Base-by-base conservation (phyloP, 768 basidiomycete species). In the Sarcodon sp. region DNA sequence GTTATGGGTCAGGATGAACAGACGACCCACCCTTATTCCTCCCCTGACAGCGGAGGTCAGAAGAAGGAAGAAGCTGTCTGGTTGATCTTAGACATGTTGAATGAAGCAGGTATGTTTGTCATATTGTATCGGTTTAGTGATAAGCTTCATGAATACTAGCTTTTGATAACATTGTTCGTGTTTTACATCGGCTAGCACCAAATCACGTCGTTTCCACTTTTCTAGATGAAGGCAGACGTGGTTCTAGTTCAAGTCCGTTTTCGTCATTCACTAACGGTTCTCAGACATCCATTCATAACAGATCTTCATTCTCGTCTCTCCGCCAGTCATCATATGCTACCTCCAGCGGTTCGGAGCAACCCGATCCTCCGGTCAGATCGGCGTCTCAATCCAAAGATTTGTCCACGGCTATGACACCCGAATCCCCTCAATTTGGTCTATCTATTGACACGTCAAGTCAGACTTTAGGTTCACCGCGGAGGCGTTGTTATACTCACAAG, bases 401-500 rank as follows among this genome's bases (percentile, higher is more conserved):
- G 12, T 34, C 31, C 16, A 38, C 18, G 1, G n/a, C 33, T 3
- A 21, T 34, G 7, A 35, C 44, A 10, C 35, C n/a, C 16, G 6
- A 6, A 16, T 48, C 48, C 12, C 33, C 47, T 6, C 35, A 48
- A 13, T 48, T 48, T 11, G 13, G 11, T 10, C 35, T 55, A 2
- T 48, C 53, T 27, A 33, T 49, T 9, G 34, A 38, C 11, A 34
- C 50, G 8, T 33, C 48, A 6, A 47, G 53, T 37, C 54, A 56
- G 7, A 61, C 59, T 3, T 57, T 59, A 10, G 55, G 59, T 3
- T 50, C 54, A 12, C 64, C 58, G 35, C 63, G 59, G 4, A 59
- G 56, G n/a, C 59, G 61, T 10, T 64, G 59, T 18, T 59, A 59
- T 47, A 53, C 72, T 0, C 59, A 35, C 16, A 34, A 44, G 10